Evolutionary conservation across 768 basidiomycete genomes (phyloP), one percentile per base, ranked within the genome.

Genomic region (button mushroom (Agaricus bisporus)): DNA sequence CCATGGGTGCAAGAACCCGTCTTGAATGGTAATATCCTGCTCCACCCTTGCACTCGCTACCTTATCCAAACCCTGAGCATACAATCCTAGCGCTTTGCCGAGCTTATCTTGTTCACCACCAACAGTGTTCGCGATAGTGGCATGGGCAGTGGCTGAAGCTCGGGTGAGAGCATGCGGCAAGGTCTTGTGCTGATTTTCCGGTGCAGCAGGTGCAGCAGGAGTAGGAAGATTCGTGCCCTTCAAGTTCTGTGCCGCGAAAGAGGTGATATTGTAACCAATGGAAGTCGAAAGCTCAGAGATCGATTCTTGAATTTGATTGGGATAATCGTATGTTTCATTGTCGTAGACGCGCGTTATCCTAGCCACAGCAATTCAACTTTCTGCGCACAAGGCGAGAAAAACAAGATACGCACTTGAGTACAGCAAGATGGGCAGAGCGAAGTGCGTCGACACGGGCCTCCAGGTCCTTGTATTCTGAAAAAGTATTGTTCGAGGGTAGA

Each of bases 361-460:
- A 64, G 36, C 11, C 29, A 28, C n/a, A 25, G 14, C 15, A 5
- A 32, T 48, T 32, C 10, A 37, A 39, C 22, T 25, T 25, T 44
- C 54, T 32, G 51, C 46, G 17, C 46, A 36, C 18, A 44, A 5
- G 9, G 25, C 49, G 49, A 10, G 51, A 28, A 12, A 50, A 14
- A 11, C 20, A 22, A 22, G 10, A 53, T 26, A 69, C 81, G 51
- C 59, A 89, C 91, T 86, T 97, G 70, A 95, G 77, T 47, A 98
- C 57, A 3, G 78, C 64, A 49, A 86, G 64, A 64, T 95, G 93
- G 4, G 91, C 86, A 42, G 78, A 72, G 59, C 84, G 82, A 49
- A 99, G 81, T 28, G 91, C 92, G 70, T 99, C 97, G 38, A 98
- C 97, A 52, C 92, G 87, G 43, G 85, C 77, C 70, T 99, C 97